Evolutionary conservation across 129 eudicot genomes (phyloP).

Genomic region (Helianthus annuus): HanXRQr2.0-SUNRISE NC_035444.2:61317509-61318008

Average conservation of each 20-base stretch:
- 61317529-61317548: no score
- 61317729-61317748: constrained; percentile 64
- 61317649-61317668: constrained; percentile 70
- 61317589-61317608: background rate
- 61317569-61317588: background rate
- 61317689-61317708: constrained; percentile 73
- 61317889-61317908: no score
- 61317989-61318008: background rate
- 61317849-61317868: constrained; percentile 5
- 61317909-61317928: no score
- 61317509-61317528: no score
- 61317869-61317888: background rate
- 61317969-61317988: no score
- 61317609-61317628: constrained; percentile 65
- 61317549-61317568: background rate
- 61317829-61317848: constrained; percentile 18
- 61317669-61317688: constrained; percentile 87
- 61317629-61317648: constrained; percentile 79
- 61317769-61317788: constrained; percentile 26
- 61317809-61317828: background rate
- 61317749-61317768: constrained; percentile 15
- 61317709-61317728: constrained; percentile 61
- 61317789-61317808: constrained; percentile 4
- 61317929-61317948: no score
- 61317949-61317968: no score